Conservation (phyloP, 2,329 filamentous ascomycete species). For the Torrubiella hemipterigena region DNA sequence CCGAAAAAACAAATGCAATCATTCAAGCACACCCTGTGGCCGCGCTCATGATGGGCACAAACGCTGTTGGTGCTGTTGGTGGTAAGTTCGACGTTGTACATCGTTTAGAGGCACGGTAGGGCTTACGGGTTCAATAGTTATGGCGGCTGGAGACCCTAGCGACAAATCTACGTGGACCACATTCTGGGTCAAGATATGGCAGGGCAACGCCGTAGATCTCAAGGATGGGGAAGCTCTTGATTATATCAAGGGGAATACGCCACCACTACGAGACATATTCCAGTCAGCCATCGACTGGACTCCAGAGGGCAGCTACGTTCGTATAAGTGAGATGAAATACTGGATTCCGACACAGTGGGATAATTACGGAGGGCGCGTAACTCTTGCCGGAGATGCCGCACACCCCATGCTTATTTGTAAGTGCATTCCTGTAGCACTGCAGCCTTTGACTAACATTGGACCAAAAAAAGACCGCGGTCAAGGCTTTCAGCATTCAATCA, state of each 20-base stretch:
- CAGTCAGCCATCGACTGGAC: constrained; percentile 22
- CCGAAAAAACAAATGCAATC: constrained; percentile 14
- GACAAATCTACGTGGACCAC: constrained; percentile 18
- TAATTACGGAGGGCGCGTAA: constrained; percentile 18
- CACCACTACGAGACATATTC: constrained; percentile 16
- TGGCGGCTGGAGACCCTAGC: constrained; percentile 12
- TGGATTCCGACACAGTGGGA: constrained; percentile 21
- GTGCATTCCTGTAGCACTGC: constrained; percentile 3
- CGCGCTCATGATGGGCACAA: constrained; percentile 16
- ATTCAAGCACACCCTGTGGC: constrained; percentile 17
- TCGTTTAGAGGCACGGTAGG: neutral
- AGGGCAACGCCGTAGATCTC: constrained; percentile 12
- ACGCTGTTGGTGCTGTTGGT: constrained; percentile 15
- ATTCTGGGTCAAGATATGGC: constrained; percentile 24
- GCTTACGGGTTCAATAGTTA: constrained; percentile 8
- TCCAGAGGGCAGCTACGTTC: constrained; percentile 15
- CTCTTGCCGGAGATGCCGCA: constrained; percentile 25
- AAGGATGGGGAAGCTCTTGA: constrained; percentile 22
- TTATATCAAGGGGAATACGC: constrained; percentile 15
- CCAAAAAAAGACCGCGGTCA: constrained; percentile 28
- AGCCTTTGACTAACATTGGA: too few relatives aligned
- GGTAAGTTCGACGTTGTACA: too few relatives aligned
- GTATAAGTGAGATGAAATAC: constrained; percentile 23
- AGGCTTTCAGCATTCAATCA: constrained; percentile 29
- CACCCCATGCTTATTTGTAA: constrained; percentile 32